A percentile compares a stretch with the other conserved stretches of the same genome.
Conservation (phyloP, 2,329 filamentous ascomycete genomes). For the Clarireedia hainanense region DNA sequence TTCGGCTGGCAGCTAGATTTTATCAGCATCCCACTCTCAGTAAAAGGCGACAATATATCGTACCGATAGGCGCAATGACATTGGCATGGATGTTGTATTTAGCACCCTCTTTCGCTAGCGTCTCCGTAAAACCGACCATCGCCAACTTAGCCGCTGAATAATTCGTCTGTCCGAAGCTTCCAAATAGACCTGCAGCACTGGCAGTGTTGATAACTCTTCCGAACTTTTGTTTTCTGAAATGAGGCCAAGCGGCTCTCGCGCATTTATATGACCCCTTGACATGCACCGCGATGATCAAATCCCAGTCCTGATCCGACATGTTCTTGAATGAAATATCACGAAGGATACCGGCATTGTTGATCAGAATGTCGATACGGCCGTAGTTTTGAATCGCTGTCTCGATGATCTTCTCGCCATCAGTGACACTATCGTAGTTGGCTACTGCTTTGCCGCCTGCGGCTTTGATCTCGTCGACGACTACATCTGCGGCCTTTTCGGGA, state of each 20-base stretch:
- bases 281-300: constrained; percentile 87
- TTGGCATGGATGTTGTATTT: constrained; percentile 98
- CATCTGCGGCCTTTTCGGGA: constrained; percentile 61
- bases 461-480: constrained; percentile 76
- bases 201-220: constrained; percentile 94
- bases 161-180: constrained; percentile 91
- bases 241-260: constrained; percentile 86
- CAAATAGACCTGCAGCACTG: constrained; percentile 92
- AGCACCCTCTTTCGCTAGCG: constrained; percentile 89
- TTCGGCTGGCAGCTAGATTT: constrained; percentile 69
- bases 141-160: constrained; percentile 96
- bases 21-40: constrained; percentile 14
- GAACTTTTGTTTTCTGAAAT: constrained; percentile 99
- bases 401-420: constrained; percentile 90
- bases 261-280: constrained; percentile 94
- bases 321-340: constrained; percentile 98
- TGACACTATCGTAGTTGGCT: constrained; percentile 94
- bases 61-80: constrained; percentile 77
- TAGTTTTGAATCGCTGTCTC: constrained; percentile 74
- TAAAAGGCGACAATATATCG: neutral
- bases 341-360: constrained; percentile 95
- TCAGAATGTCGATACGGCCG: constrained; percentile 84
- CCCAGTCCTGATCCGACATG: constrained; percentile 96
- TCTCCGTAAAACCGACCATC: constrained; percentile 95
- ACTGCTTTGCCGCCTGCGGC: constrained; percentile 88